These are phyloP conservation scores for Tinospora cordifolia DNA, from an alignment of 164 flowering plant genomes.

Conservation along the genomic window DNA sequence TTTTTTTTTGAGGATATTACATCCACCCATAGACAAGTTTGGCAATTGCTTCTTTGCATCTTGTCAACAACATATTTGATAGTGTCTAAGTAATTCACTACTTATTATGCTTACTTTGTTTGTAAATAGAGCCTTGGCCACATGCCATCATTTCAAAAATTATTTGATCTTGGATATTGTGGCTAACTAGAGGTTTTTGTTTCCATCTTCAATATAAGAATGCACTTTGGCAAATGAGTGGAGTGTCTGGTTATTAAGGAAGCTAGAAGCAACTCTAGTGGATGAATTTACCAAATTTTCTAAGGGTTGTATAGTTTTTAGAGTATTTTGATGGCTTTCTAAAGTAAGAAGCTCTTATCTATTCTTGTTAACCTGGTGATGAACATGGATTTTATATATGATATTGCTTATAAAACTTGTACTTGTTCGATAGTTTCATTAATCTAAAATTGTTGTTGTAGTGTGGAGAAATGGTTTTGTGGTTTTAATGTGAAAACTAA, in stretches of 20 bases:
- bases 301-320: conserved; percentile 19
- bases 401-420: conserved; percentile 24
- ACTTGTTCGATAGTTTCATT: conserved; percentile 32
- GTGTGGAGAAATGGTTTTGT: not conserved
- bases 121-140: conserved; percentile 42
- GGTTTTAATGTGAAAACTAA: too few species aligned
- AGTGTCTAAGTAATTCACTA: conserved; percentile 35
- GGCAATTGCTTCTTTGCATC: conserved; percentile 4
- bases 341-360: conserved; percentile 40
- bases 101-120: conserved; percentile 62
- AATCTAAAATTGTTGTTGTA: not conserved
- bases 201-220: conserved; percentile 8
- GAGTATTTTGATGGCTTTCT: conserved; percentile 25
- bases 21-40: too few species aligned
- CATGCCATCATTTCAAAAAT: conserved; percentile 35
- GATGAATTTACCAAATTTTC: conserved; percentile 48
- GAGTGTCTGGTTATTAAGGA: conserved; percentile 46
- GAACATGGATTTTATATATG: conserved; percentile 41
- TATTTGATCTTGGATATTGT: conserved; percentile 14
- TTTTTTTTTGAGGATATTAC: too few species aligned
- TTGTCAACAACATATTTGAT: conserved; percentile 38
- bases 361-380: conserved; percentile 60
- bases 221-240: conserved; percentile 60
- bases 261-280: conserved; percentile 60
- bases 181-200: conserved; percentile 12